phyloP scores from a whole-genome alignment of 2,329 filamentous ascomycete species.

The Arthrobotrys iridis region DNA sequence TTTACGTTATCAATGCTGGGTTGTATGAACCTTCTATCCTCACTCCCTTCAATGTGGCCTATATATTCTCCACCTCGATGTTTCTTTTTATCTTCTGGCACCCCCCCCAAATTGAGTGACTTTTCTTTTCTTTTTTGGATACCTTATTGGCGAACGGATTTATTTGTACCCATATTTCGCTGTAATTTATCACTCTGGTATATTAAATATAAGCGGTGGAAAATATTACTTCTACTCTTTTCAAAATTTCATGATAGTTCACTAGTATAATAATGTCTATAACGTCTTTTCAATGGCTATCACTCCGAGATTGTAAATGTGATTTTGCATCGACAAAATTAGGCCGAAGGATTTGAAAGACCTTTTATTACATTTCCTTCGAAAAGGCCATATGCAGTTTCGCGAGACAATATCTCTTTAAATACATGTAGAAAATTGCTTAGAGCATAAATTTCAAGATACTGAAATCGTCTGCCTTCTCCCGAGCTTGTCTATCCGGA shows the following conservation, averaged over 20 bases:
- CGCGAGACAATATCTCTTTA: background rate
- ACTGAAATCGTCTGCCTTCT: too few species aligned
- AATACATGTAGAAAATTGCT: background rate
- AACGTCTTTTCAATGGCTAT: too few species aligned
- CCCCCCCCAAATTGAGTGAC: too few species aligned
- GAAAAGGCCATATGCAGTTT: too few species aligned
- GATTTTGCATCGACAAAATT: too few species aligned
- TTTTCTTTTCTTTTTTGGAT: background rate
- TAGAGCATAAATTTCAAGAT: background rate
- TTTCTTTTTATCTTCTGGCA: background rate
- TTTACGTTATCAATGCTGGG: background rate
- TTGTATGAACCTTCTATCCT: background rate
- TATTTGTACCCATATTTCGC: constrained; percentile 15
- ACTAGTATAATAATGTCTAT: too few species aligned
- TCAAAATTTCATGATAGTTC: background rate
- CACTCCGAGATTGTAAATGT: too few species aligned
- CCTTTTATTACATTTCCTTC: too few species aligned
- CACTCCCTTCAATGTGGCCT: background rate
- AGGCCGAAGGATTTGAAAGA: too few species aligned
- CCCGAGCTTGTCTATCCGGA: background rate
- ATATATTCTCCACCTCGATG: too few species aligned
- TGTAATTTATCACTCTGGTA: background rate
- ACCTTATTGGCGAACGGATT: background rate
- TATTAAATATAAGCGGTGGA: too few species aligned
- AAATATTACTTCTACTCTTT: background rate